These are phyloP conservation scores for Ploettnerulaceae sp. DNA, from an alignment of 2,329 filamentous ascomycete genomes.

Conservation along the genomic window DNA sequence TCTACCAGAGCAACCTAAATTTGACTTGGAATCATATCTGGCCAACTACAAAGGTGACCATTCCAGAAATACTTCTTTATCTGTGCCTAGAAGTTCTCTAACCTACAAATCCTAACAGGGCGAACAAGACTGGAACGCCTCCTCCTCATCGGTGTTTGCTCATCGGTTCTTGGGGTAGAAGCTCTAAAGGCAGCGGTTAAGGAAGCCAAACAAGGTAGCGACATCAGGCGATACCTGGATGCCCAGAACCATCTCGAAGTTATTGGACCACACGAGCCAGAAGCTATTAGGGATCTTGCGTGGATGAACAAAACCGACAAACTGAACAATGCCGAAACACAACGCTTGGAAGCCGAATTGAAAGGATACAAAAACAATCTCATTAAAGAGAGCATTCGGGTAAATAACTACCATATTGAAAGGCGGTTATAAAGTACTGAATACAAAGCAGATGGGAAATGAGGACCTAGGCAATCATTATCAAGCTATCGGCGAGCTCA, in stretches of 20 bases:
- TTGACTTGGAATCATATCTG: slow-evolving; percentile 88
- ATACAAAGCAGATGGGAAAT: slow-evolving; percentile 72
- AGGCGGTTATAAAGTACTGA: not conserved
- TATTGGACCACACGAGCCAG: slow-evolving; percentile 61
- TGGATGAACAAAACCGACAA: slow-evolving; percentile 71
- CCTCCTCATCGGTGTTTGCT: slow-evolving; percentile 73
- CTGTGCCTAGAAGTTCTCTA: slow-evolving; percentile 1
- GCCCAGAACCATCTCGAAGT: slow-evolving; percentile 61
- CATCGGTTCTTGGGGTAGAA: slow-evolving; percentile 69
- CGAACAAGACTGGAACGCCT: slow-evolving; percentile 78
- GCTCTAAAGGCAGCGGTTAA: slow-evolving; percentile 72
- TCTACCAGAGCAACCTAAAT: slow-evolving; percentile 56
- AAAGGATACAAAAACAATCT: slow-evolving; percentile 95
- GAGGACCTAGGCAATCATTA: slow-evolving; percentile 86
- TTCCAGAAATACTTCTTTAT: not conserved
- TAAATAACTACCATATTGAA: slow-evolving; percentile 38
- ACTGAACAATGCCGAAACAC: slow-evolving; percentile 63
- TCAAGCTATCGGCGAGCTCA: slow-evolving; percentile 70
- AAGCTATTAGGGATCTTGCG: slow-evolving; percentile 60
- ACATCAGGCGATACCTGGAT: slow-evolving; percentile 66
- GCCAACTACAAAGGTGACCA: slow-evolving; percentile 75
- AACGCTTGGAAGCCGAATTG: slow-evolving; percentile 76
- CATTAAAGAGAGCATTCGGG: slow-evolving; percentile 93
- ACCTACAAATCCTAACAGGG: slow-evolving; percentile 46
- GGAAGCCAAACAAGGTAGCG: slow-evolving; percentile 71